phyloP scores from a whole-genome alignment of 176 grass and related monocot species.

The Oryza punctata region DNA sequence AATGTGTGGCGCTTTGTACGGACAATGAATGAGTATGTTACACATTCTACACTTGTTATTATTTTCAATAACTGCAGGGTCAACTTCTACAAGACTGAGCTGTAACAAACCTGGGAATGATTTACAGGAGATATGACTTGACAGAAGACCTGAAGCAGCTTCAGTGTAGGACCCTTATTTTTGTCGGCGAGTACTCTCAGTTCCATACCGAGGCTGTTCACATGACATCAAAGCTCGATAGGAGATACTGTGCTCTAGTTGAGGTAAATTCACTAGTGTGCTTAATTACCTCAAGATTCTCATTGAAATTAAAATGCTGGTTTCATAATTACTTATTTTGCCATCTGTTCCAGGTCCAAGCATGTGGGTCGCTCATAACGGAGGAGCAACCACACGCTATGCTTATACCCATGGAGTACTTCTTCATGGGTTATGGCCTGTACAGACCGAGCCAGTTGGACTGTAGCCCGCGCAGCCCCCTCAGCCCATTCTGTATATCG shows the following conservation, averaged over 20 bases:
- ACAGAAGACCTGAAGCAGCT: constrained; percentile 79
- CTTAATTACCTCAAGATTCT: background rate
- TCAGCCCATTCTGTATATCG: constrained; percentile 82
- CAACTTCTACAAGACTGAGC: background rate
- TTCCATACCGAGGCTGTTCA: constrained; percentile 88
- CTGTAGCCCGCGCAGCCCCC: constrained; percentile 79
- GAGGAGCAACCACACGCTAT: constrained; percentile 96
- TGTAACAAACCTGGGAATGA: constrained; percentile 11
- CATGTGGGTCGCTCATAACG: constrained; percentile 80
- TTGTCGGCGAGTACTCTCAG: constrained; percentile 78
- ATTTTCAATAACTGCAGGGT: constrained; percentile 3
- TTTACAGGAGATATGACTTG: constrained; percentile 87
- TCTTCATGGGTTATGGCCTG: constrained; percentile 89
- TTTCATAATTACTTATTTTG: background rate
- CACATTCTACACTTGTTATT: constrained; percentile 11
- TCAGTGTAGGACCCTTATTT: constrained; percentile 89
- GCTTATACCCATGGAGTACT: constrained; percentile 96
- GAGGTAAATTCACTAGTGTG: constrained; percentile 54
- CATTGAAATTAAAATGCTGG: background rate
- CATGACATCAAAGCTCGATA: constrained; percentile 82
- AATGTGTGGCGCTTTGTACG: constrained; percentile 92
- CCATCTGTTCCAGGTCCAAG: constrained; percentile 67
- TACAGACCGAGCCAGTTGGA: constrained; percentile 71
- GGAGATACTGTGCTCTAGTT: constrained; percentile 91
- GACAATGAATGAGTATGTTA: constrained; percentile 73